Base-by-base conservation (phyloP, 345 rosid species). In the Syzygium grande region DNA sequence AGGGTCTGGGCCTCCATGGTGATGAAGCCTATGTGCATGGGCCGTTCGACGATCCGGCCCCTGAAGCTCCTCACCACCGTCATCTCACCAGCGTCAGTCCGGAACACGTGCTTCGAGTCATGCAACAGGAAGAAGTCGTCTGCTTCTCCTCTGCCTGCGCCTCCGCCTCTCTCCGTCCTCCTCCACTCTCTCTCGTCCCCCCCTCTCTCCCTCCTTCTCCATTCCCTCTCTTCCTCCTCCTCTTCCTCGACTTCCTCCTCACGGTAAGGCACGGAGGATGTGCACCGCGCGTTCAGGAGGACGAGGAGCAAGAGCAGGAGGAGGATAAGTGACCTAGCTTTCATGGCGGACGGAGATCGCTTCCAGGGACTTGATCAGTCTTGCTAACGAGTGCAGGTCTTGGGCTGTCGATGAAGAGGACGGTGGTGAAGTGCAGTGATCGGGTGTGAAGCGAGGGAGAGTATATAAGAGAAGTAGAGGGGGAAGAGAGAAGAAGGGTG, bases 11-110 rank as follows among this genome's bases (percentile, higher is more conserved):
- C 98, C 90, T 96, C 98, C 99, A 98, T 96, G 6, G 95, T 92
- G 84, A 98, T 92, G 93, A 96, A 96, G 25, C 98, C 99, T n/a
- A 96, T 94, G 87, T 98, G 96, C 96, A 96, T 87, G 38, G 94
- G 94, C 88, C 92, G 93, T 61, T 94, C 95, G 19, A 92, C 68
- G 46, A 93, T 88, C 85, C 91, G 90, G 54, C 95, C 93, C 27
- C 92, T 91, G 59, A 89, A 80, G 77, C 92, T 93, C 90, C 85
- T 91, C 61, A 93, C 92, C 27, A 95, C 91, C 89, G 91, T 92
- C 96, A 98, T 91, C 55, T 93, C 94, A 56, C 99, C 98, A 16
- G 96, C 99, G 29, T 96, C 96, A 34, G 97, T 96, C 90, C 87
- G 92, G 78, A 98, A 78, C 89, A 98, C 95, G 23, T 65, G 92